Evolutionary conservation across 257 asterid genomes (phyloP), one percentile per base, ranked within the genome.

Genomic region (Solanum lycopersicoides): DNA sequence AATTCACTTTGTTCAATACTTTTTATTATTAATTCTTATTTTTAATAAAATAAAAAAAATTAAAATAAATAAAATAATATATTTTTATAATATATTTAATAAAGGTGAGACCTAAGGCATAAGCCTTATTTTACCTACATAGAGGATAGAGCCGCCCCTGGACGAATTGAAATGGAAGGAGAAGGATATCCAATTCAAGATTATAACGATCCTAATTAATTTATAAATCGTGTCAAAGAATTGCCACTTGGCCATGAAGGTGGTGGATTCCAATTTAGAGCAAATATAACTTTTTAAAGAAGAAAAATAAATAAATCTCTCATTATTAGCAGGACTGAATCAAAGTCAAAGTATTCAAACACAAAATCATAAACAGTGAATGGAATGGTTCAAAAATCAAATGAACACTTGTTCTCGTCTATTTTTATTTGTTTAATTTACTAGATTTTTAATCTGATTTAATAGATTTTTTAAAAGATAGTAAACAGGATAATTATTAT

Each of bases 361-460:
- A 47, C 42, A 80, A 80, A 80, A 0, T 47, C 83, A 45, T 28
- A 23, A 18, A 79, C 15, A 45, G 20, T 9, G 2, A 44, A 80
- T 42, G 42, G 85, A 80, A 45, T 47, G 68, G 11, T 80, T 80
- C 85, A 80, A 47, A 69, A 32, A 32, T 16, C 0, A 71, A 71
- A 71, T 71, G n/a, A 69, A 13, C 14, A 69, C n/a, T 69, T 25
- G 23, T 63, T 6, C 14, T n/a, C 14, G 0, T 60, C 0, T 2
- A 60, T 60, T 21, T 23, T 60, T 23, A 60, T 23, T 9, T 9
- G 1, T 60, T 14, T 0, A 1, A 21, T 23, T 53, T 44, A 37
- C 39, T 37, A 37, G 1, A 37, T 37, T 0, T 37, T 37, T 37
- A 1, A 7, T 37, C 1, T 1, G 0, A 37, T 1, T 1, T 1